Conservation (phyloP, 495 filamentous ascomycete genomes). For the Penicillium lividum region DNA sequence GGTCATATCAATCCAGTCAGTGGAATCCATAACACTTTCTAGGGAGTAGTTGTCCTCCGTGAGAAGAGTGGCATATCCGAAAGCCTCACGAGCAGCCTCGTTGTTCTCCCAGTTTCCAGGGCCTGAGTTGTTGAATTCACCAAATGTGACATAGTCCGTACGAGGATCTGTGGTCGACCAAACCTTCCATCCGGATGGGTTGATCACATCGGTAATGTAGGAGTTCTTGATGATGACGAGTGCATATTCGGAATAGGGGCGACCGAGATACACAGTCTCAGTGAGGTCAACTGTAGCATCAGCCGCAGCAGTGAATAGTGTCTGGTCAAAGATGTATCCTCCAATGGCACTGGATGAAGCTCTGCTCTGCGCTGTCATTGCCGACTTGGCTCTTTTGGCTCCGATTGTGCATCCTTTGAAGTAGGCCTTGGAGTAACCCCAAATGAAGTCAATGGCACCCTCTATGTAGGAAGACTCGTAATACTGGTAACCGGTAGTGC, state of each 20-base stretch:
- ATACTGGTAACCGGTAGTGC: constrained; percentile 12
- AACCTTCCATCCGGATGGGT: constrained; percentile 17
- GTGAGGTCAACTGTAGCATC: constrained; percentile 19
- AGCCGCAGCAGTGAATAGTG: constrained; percentile 15
- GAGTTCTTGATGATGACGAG: constrained; percentile 18
- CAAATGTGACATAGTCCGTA: constrained; percentile 14
- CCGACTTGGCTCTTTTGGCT: constrained; percentile 17
- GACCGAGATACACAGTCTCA: constrained; percentile 15
- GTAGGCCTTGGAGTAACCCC: constrained; percentile 20
- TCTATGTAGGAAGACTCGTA: constrained; percentile 17
- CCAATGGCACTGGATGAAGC: constrained; percentile 14
- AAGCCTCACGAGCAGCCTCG: constrained; percentile 8
- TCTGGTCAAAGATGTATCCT: constrained; percentile 19
- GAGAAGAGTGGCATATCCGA: constrained; percentile 13
- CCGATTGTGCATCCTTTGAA: constrained; percentile 20
- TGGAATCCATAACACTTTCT: constrained; percentile 12
- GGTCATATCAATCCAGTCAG: constrained; percentile 17
- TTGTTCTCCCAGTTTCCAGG: constrained; percentile 16
- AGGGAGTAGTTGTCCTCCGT: constrained; percentile 12
- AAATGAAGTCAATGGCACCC: constrained; percentile 20
- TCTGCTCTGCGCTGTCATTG: constrained; percentile 19
- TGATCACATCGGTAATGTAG: constrained; percentile 13
- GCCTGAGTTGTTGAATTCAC: constrained; percentile 15
- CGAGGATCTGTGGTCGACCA: constrained; percentile 17
- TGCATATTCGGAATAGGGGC: constrained; percentile 18